Evolutionary conservation across 2,329 filamentous ascomycete genomes (phyloP).

Genomic region (Aspergillus viridinutans): DNA sequence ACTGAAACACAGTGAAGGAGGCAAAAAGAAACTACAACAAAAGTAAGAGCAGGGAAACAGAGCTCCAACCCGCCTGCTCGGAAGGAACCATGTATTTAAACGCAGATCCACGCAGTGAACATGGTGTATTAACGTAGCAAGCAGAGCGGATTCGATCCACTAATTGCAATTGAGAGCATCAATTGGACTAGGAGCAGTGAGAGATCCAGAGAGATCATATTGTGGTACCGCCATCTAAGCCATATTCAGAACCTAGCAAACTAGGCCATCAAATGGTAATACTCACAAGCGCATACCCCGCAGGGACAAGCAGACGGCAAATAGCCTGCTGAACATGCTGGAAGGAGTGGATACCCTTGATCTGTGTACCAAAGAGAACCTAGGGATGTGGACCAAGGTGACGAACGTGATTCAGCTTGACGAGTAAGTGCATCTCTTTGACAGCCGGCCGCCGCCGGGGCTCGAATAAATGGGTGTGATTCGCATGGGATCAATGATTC

Average conservation of each 20-base stretch:
- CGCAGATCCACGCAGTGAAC: background rate
- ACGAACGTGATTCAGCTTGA: background rate
- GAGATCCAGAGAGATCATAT: background rate
- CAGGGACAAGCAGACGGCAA: background rate
- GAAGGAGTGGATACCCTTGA: background rate
- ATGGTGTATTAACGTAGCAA: background rate
- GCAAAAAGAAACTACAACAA: background rate
- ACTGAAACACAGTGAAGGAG: background rate
- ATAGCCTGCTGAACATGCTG: background rate
- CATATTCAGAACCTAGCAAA: background rate
- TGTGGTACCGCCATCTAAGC: background rate
- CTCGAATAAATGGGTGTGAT: background rate
- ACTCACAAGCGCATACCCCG: background rate
- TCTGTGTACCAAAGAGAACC: background rate
- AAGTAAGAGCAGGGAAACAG: background rate
- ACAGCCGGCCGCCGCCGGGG: background rate
- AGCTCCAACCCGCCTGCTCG: background rate
- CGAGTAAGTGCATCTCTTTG: background rate
- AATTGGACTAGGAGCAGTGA: background rate
- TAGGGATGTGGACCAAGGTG: background rate
- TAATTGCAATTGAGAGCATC: background rate
- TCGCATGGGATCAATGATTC: background rate
- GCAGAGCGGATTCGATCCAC: background rate
- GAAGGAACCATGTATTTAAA: background rate
- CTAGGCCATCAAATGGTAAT: background rate